phyloP scores from a whole-genome alignment of 305 asterid species.

The Rubia balearica region DNA sequence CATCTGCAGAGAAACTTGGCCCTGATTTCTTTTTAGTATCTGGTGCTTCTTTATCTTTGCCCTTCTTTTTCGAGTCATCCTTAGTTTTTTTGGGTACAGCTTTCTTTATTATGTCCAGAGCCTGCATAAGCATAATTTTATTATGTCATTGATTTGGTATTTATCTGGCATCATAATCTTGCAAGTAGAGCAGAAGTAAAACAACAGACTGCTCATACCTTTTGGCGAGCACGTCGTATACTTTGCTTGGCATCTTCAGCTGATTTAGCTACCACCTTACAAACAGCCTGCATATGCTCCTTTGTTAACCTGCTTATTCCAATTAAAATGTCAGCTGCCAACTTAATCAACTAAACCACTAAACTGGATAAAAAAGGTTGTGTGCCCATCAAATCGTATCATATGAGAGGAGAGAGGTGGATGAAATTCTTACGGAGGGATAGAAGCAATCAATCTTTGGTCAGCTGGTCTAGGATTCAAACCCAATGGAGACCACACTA shows the following conservation, averaged over 20 bases:
- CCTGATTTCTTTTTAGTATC: conserved; percentile 55
- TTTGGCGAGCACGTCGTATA: conserved; percentile 88
- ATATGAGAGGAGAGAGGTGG: neutral
- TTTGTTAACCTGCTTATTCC: conserved; percentile 65
- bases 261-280: conserved; percentile 81
- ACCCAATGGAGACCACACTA: conserved; percentile 66
- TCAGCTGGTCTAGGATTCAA: conserved; percentile 19
- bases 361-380: neutral
- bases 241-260: conserved; percentile 91
- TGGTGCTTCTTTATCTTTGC: conserved; percentile 80
- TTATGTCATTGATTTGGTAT: neutral
- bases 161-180: conserved; percentile 28
- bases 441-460: conserved; percentile 45
- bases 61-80: conserved; percentile 60
- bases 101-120: conserved; percentile 66
- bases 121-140: conserved; percentile 32
- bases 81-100: conserved; percentile 60
- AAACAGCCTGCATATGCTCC: conserved; percentile 94
- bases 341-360: too few species aligned
- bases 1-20: conserved; percentile 66
- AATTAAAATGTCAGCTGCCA: conserved; percentile 22
- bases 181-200: neutral
- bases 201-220: conserved; percentile 36
- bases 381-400: neutral
- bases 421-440: conserved; percentile 74